Evolutionary conservation across 2,329 filamentous ascomycete species (phyloP).

Genomic region (Xylariaceae sp.): DNA sequence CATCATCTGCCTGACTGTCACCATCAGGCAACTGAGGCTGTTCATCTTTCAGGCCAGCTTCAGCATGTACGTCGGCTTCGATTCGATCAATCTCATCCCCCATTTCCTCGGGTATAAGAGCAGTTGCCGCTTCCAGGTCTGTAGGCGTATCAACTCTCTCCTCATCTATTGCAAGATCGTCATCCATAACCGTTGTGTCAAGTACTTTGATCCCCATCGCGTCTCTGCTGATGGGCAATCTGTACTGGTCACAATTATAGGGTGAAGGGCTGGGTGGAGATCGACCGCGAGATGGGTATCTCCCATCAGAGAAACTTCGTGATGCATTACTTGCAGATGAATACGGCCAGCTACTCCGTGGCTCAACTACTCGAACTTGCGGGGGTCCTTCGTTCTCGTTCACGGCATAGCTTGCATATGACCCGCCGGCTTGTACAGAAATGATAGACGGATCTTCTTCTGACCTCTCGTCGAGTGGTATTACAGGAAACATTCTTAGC

Average conservation of each 20-base stretch:
- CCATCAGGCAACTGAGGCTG: conserved; percentile 19
- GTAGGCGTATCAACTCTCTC: conserved; percentile 20
- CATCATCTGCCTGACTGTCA: conserved; percentile 20
- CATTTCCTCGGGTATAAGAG: conserved; percentile 15
- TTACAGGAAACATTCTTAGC: conserved; percentile 61
- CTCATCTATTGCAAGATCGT: conserved; percentile 17
- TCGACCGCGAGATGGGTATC: conserved; percentile 46
- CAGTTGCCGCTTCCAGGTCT: conserved; percentile 12
- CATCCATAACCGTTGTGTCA: conserved; percentile 15
- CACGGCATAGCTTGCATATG: conserved; percentile 37
- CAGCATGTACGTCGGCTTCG: conserved; percentile 15
- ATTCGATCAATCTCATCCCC: conserved; percentile 23
- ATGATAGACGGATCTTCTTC: conserved; percentile 31
- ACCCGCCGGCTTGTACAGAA: conserved; percentile 39
- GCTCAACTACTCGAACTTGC: conserved; percentile 39
- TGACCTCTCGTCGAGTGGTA: conserved; percentile 22
- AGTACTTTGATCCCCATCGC: conserved; percentile 21
- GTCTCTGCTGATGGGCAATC: conserved; percentile 24
- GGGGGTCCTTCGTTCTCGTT: conserved; percentile 34
- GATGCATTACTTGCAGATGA: conserved; percentile 35
- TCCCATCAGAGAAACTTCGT: conserved; percentile 36
- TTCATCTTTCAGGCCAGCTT: conserved; percentile 15
- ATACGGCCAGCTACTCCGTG: conserved; percentile 42
- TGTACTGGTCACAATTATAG: conserved; percentile 38
- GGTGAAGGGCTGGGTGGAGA: conserved; percentile 51